Evolutionary conservation across 1,284 basidiomycete genomes (phyloP), one percentile per base, ranked within the genome.

Genomic region (Phellopilus nigrolimitatus): DNA sequence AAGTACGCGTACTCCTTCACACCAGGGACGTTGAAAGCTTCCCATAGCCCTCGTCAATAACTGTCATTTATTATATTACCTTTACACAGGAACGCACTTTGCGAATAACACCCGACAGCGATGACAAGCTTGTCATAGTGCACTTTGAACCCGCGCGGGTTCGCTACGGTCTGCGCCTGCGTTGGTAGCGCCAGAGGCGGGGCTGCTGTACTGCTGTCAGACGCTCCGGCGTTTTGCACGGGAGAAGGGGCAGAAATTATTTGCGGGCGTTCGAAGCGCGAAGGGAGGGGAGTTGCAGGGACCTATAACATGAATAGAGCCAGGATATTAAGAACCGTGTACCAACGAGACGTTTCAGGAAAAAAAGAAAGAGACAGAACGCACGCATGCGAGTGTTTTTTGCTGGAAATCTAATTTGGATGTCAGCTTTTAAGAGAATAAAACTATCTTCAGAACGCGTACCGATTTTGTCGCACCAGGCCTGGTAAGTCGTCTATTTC

Each of bases 101-200:
- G 89, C 1, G 80, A 82, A 66, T 94, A 93, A 47, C 85, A 82
- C 0, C 92, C 92, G 1, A 91, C 88, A 1, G 88, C 81, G 48
- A 95, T 81, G 40, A 95, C 80, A 4, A 95, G 75, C 64, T 88
- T 89, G 68, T 95, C 91, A 61, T 87, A 92, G 46, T 66, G 66
- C 53, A 91, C 45, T 10, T 71, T 68, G 61, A 86, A 83, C n/a
- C 48, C 45, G 15, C 31, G 51, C 7, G 42, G 60, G 57, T 41
- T 46, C 36, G 33, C 56, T 22, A 41, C 57, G 9, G 46, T 53
- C 22, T 51, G 51, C 21, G 40, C 39, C 30, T 31, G 34, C n/a
- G 40, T 51, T 17, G 53, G 25, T 31, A 34, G 44, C 27, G 33
- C 46, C 47, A 53, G 21, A 13, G 27, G 22, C 17, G 42, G 37